Conservation (phyloP, 441 rosid species). For the Gossypium davidsonii region DNA sequence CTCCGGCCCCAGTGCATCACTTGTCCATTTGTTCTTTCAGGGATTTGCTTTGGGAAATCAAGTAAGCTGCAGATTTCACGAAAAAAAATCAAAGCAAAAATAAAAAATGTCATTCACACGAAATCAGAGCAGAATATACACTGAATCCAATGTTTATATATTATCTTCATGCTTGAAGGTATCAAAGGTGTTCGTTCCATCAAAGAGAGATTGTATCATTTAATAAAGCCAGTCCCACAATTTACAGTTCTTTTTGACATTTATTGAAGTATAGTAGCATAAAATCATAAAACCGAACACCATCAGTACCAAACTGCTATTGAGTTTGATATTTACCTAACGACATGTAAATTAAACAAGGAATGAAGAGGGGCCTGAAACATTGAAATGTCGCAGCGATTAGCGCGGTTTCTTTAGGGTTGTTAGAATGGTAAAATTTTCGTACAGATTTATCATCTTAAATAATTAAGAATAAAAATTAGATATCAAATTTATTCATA, state of each 20-base stretch:
- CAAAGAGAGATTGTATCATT: background rate
- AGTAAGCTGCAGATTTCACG: background rate
- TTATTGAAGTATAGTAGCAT: background rate
- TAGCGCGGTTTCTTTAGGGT: constrained; percentile 12
- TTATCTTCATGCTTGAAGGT: constrained; percentile 15
- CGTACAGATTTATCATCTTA: too few relatives aligned
- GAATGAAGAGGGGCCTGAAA: background rate
- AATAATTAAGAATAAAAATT: too few relatives aligned
- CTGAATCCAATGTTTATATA: background rate
- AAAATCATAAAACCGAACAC: background rate
- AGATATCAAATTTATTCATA: too few relatives aligned
- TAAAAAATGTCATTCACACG: background rate
- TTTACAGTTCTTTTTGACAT: background rate
- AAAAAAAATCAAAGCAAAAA: background rate
- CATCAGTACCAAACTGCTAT: background rate
- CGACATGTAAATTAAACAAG: background rate
- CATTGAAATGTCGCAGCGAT: constrained; percentile 13
- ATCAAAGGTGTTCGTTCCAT: background rate
- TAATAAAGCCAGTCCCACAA: background rate
- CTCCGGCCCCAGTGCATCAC: background rate
- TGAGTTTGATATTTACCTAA: background rate
- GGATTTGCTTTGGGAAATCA: constrained; percentile 7
- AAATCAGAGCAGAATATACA: background rate
- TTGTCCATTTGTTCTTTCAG: background rate
- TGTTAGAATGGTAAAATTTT: background rate